Evolutionary conservation across 352 stramenopile species (phyloP), one percentile per base, ranked within the genome.

Genomic region (Globisporangium nunn): DNA sequence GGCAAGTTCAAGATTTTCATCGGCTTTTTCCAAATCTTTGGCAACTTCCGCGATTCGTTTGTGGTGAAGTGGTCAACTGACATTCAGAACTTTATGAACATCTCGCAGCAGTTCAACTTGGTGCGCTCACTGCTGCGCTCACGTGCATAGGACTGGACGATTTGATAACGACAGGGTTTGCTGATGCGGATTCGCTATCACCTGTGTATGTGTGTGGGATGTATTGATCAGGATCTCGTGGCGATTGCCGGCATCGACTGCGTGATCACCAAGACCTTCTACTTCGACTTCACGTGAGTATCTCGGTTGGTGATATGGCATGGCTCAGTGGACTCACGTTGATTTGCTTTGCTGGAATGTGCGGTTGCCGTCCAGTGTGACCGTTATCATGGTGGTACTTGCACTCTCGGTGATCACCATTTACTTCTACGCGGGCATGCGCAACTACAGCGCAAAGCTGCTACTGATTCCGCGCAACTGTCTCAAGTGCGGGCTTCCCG

Each of bases 1-100:
- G 68, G 76, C 63, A 91, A 91, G 46, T 69, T 91, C 61, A 91
- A 91, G 59, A 91, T 91, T 28, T 80, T 91, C 52, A 64, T 91
- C 17, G 81, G 81, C 4, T 91, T 91, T 52, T 91, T 91, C 56
- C 81, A 91, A 56, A 88, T 91, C 33, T 91, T 91, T 64, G 78
- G 78, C 56, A 88, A 87, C 39, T 88, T 91, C 31, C 75, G 76
- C 15, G 75, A 75, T 29, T 71, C 75, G 14, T 91, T 88, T 41
- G 67, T 78, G 30, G 67, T 88, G 33, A 88, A 86, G 46, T 91
- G 78, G 78, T 81, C 78, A 0, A 41, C 62, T 4, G 56, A 72
- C 6, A 64, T 91, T 15, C 75, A 88, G 59, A 69, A 58, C 1
- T 58, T 88, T 37, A 91, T 88, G 81, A 63, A 70, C 35, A 44